Evolutionary conservation across 768 basidiomycete genomes (phyloP).

Genomic region (Dioszegia aurantiaca): DNA sequence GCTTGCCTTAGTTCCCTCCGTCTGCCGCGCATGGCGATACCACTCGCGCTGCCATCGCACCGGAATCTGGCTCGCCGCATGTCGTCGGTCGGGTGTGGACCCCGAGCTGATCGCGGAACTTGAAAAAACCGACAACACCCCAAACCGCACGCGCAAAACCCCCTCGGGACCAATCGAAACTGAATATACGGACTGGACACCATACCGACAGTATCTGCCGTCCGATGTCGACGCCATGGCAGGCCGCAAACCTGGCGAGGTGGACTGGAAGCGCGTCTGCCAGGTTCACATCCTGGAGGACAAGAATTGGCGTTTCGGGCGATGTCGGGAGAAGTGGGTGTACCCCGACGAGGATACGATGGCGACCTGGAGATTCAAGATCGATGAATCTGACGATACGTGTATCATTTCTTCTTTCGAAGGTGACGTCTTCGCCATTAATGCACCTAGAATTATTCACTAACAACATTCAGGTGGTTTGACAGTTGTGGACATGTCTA

Average conservation of each 20-base stretch:
- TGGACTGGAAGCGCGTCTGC: conserved; percentile 28
- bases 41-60: background rate
- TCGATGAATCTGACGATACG: conserved; percentile 29
- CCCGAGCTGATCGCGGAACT: background rate
- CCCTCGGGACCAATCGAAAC: background rate
- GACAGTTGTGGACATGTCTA: too few species aligned
- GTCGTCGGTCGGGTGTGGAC: conserved; percentile 8
- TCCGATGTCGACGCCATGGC: background rate
- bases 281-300: conserved; percentile 19
- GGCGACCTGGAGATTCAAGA: conserved; percentile 33
- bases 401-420: conserved; percentile 30
- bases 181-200: conserved; percentile 1
- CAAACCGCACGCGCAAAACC: too few species aligned
- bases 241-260: conserved; percentile 1
- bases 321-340: conserved; percentile 25
- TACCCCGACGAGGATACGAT: conserved; percentile 16
- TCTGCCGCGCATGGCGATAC: too few species aligned
- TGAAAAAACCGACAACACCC: background rate
- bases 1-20: too few species aligned
- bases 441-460: too few species aligned
- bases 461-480: too few species aligned
- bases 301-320: conserved; percentile 30
- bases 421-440: too few species aligned
- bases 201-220: conserved; percentile 11
- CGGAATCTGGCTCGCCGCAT: background rate